A percentile compares a stretch with the other conserved stretches of the same genome.
phyloP scores from a whole-genome alignment of 202 grass and related monocot genomes.

The Musa balbisiana region DNA sequence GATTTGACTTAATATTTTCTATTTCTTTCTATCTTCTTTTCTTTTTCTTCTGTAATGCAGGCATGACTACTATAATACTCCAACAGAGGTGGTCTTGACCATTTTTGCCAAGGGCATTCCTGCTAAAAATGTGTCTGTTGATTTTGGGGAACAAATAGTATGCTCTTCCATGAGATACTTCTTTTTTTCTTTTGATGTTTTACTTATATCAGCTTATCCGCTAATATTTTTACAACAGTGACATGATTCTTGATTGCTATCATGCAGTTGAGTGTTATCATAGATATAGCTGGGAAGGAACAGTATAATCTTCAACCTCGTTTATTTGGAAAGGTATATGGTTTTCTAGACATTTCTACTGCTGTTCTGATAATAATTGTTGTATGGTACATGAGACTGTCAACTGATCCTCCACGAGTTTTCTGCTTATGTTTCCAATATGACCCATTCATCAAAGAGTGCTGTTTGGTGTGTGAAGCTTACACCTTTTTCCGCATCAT shows the following conservation, averaged over 20 bases:
- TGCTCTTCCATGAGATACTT: constrained; percentile 20
- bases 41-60: constrained; percentile 30
- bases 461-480: no score
- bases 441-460: no score
- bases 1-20: neutral
- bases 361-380: neutral
- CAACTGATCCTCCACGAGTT: no score
- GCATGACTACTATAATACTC: constrained; percentile 80
- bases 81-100: constrained; percentile 65
- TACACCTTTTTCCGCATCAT: no score
- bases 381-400: no score
- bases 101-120: constrained; percentile 94
- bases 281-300: constrained; percentile 76
- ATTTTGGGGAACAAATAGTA: constrained; percentile 97
- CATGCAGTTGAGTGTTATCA: constrained; percentile 68
- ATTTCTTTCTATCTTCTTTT: constrained; percentile 17
- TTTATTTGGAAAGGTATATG: constrained; percentile 72
- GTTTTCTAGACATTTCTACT: neutral
- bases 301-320: constrained; percentile 87
- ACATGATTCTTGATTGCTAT: neutral
- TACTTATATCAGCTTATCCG: neutral
- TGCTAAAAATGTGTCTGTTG: constrained; percentile 48
- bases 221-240: neutral
- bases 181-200: constrained; percentile 1
- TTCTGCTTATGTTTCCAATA: no score